Base-by-base conservation (phyloP, 495 filamentous ascomycete genomes). In the Collariella sp. region DNA sequence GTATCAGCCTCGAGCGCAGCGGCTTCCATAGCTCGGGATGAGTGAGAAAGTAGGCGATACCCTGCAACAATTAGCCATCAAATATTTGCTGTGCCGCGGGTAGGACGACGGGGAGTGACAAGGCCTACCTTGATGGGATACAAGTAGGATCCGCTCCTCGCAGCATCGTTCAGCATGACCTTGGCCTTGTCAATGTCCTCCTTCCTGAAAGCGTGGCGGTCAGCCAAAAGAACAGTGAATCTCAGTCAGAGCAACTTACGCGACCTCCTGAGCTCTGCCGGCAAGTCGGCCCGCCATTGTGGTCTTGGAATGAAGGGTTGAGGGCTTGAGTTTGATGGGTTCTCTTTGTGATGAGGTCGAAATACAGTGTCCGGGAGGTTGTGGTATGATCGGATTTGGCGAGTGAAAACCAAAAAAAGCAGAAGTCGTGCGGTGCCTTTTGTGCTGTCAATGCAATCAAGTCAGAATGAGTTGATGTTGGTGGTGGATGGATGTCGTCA, bases 71-170 rank as follows among this genome's bases (percentile, higher is more conserved):
- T 41, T 56, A 59, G 61, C 42, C 29, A 43, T 31, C 22, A 19
- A 15, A 34, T 33, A 29, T 24, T 29, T 45, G 20, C 24, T 31
- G 26, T 31, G 26, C 26, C 9, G 26, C 26, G 26, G 3, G 26
- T 23, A 51, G 26, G 15, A 20, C 15, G 24, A 11, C 3, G 20
- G 23, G 43, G n/a, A n/a, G 11, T 13, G 12, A 18, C 2, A 2
- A 15, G 19, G 12, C 29, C 50, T 71, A 86, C 89, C 73, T 87
- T 88, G 62, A 95, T 72, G 40, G 90, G 90, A 71, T 95, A 95
- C 46, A 91, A 60, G 64, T 91, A 95, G n/a, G 88, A 81, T 18
- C 81, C 78, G 46, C 88, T 91, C 56, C 69, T 79, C 31, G 80
- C 79, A 20, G 88, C 83, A 56, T 85, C 81, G 15, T 75, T 66